phyloP scores from a whole-genome alignment of 306 rosid species.

The Castanospermum australe region DNA sequence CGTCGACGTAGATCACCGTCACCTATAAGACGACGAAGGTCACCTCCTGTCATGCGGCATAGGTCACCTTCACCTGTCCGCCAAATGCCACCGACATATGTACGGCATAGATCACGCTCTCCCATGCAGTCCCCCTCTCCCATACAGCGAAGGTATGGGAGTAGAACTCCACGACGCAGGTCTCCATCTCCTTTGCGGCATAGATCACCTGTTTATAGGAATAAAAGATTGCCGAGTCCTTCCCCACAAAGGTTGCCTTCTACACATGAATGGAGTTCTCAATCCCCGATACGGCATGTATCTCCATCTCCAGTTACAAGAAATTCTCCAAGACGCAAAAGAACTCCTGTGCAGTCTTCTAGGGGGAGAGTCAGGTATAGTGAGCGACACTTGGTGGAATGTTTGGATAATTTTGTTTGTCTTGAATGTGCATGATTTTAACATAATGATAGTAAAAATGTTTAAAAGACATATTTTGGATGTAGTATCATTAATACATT shows the following conservation, averaged over 20 bases:
- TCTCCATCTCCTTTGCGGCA: conserved; percentile 28
- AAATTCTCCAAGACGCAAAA: conserved; percentile 32
- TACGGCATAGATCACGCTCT: conserved; percentile 14
- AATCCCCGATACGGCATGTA: conserved; percentile 36
- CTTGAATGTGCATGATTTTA: background rate
- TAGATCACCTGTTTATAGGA: conserved; percentile 34
- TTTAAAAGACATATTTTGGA: background rate
- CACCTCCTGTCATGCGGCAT: conserved; percentile 11
- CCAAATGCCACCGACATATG: background rate
- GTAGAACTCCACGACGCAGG: conserved; percentile 32
- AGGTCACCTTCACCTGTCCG: conserved; percentile 31
- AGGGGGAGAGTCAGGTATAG: conserved; percentile 46
- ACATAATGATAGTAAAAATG: background rate
- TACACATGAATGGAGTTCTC: conserved; percentile 37
- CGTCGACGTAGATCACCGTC: conserved; percentile 30
- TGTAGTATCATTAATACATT: background rate
- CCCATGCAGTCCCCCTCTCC: conserved; percentile 21
- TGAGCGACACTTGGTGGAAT: background rate
- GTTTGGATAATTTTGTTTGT: background rate
- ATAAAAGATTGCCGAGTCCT: conserved; percentile 32
- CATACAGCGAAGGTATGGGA: conserved; percentile 18
- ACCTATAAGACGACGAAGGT: conserved; percentile 12
- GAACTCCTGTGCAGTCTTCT: conserved; percentile 41
- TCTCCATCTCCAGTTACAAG: conserved; percentile 41
- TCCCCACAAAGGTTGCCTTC: conserved; percentile 41